These are phyloP conservation scores for Entonaema liquescens DNA, from an alignment of 495 filamentous ascomycete genomes.

Conservation along the genomic window DNA sequence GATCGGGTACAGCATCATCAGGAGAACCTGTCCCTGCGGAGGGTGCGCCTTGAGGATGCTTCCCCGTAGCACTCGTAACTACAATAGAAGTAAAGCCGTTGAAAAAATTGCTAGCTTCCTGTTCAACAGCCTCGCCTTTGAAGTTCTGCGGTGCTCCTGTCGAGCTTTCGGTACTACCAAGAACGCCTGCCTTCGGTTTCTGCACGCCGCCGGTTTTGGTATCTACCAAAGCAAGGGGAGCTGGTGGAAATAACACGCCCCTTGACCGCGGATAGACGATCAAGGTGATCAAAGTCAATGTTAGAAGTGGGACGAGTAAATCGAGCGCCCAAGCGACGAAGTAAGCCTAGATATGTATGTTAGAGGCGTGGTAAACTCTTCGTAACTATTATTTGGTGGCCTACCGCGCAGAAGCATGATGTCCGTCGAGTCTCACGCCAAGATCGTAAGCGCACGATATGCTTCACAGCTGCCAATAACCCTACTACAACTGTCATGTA, in stretches of 20 bases:
- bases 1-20: slow-evolving; percentile 65
- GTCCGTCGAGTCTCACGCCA: slow-evolving; percentile 81
- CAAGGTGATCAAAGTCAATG: slow-evolving; percentile 66
- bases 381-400: neutral
- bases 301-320: slow-evolving; percentile 70
- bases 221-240: slow-evolving; percentile 71
- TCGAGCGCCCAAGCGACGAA: slow-evolving; percentile 78
- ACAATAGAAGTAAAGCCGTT: slow-evolving; percentile 78
- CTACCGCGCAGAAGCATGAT: slow-evolving; percentile 69
- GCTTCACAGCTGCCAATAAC: slow-evolving; percentile 71
- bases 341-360: slow-evolving; percentile 63
- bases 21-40: slow-evolving; percentile 53
- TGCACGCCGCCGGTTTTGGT: slow-evolving; percentile 70
- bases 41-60: slow-evolving; percentile 65
- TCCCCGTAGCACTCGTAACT: slow-evolving; percentile 77
- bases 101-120: slow-evolving; percentile 84
- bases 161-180: slow-evolving; percentile 79
- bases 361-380: slow-evolving; percentile 4
- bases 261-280: slow-evolving; percentile 73
- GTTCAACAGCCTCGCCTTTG: slow-evolving; percentile 86
- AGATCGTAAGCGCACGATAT: slow-evolving; percentile 78
- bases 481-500: slow-evolving; percentile 84
- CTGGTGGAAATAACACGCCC: slow-evolving; percentile 75
- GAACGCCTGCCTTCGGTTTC: slow-evolving; percentile 72
- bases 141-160: slow-evolving; percentile 86